phyloP scores from a whole-genome alignment of 441 rosid genomes.

The Macaranga tanarius region DNA sequence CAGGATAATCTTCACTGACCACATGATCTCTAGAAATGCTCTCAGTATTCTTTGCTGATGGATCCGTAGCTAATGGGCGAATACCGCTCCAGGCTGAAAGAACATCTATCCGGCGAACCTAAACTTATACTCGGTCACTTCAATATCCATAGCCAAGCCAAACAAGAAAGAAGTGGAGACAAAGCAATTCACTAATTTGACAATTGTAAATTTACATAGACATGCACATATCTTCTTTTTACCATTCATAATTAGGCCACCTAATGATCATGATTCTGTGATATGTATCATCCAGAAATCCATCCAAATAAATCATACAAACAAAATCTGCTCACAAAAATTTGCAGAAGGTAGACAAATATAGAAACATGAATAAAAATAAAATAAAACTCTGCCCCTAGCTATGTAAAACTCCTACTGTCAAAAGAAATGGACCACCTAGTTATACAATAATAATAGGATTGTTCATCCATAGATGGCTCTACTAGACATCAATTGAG shows the following conservation, averaged over 20 bases:
- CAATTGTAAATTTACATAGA: not conserved
- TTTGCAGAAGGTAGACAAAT: not conserved
- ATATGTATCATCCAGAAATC: not conserved
- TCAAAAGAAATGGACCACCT: not conserved
- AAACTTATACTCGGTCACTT: conserved; percentile 26
- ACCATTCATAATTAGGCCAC: not conserved
- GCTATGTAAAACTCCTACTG: not conserved
- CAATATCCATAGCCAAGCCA: conserved; percentile 18
- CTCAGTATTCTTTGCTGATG: conserved; percentile 85
- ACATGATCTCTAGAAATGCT: conserved; percentile 97
- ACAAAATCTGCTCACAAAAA: not conserved
- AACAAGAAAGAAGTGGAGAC: not conserved
- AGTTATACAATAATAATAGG: not conserved
- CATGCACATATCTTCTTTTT: not conserved
- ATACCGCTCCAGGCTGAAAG: conserved; percentile 99
- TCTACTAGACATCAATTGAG: not conserved
- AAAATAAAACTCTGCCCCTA: not conserved
- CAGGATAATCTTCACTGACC: conserved; percentile 78
- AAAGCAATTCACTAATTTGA: not conserved
- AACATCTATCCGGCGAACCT: conserved; percentile 95
- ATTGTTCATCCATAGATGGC: not conserved
- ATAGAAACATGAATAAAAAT: not conserved
- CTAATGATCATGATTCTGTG: not conserved
- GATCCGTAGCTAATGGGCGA: conserved; percentile 87
- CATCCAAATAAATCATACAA: not conserved